Conservation (phyloP, 345 rosid genomes). For the Microthlaspi erraticum region DNA sequence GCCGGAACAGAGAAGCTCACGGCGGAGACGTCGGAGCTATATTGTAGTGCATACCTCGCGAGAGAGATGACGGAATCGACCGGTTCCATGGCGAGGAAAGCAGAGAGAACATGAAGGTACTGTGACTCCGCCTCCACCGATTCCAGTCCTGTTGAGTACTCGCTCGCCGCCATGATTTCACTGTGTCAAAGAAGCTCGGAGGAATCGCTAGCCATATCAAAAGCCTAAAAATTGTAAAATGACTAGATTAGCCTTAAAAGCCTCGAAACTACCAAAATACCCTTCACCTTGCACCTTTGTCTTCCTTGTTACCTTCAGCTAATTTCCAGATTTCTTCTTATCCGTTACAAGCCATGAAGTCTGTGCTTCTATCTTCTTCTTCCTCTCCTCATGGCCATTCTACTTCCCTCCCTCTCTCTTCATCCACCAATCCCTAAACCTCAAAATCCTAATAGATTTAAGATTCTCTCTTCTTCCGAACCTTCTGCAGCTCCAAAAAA, state of each 20-base stretch:
- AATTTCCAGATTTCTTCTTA: conserved; percentile 26
- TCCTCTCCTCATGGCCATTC: conserved; percentile 65
- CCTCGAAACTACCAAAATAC: conserved; percentile 1
- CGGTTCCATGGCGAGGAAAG: conserved; percentile 81
- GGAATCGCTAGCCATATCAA: background rate
- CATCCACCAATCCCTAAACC: conserved; percentile 50
- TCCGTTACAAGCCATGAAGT: conserved; percentile 40
- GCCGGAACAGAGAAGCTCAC: conserved; percentile 8
- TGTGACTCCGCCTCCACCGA: conserved; percentile 38
- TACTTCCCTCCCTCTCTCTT: conserved; percentile 55
- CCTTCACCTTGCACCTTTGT: conserved; percentile 17
- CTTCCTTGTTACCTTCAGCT: conserved; percentile 9
- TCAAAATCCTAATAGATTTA: conserved; percentile 30
- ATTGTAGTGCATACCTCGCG: conserved; percentile 53
- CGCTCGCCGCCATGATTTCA: conserved; percentile 47
- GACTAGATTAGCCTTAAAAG: background rate
- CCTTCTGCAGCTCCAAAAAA: conserved; percentile 31
- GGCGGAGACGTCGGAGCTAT: conserved; percentile 10
- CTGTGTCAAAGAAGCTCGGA: conserved; percentile 31
- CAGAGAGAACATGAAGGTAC: conserved; percentile 60
- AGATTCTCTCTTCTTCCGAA: conserved; percentile 23
- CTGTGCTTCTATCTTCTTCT: conserved; percentile 21
- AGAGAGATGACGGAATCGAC: conserved; percentile 53
- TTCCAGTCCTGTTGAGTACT: conserved; percentile 33
- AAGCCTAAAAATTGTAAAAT: background rate